phyloP scores from a whole-genome alignment of 1,139 yeast species.

The Yamadazyma oceani region DNA sequence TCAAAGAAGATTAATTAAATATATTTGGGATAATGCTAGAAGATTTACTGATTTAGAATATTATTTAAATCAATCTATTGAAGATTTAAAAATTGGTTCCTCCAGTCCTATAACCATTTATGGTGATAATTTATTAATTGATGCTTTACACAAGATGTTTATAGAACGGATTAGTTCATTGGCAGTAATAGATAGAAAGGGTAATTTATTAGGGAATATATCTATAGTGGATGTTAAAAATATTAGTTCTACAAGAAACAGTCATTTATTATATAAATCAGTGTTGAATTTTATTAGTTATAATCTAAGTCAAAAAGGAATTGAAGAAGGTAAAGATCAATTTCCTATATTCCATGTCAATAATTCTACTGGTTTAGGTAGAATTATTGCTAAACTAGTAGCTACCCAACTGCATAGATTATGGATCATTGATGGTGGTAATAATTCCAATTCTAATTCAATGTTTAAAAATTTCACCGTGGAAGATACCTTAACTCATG shows the following conservation, averaged over 20 bases:
- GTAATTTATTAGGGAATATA: conserved; percentile 81
- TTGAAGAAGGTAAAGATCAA: conserved; percentile 93
- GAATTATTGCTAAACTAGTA: conserved; percentile 90
- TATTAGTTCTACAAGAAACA: conserved; percentile 81
- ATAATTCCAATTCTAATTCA: conserved; percentile 17
- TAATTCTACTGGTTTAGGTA: conserved; percentile 72
- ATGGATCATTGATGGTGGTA: conserved; percentile 77
- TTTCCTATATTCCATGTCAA: conserved; percentile 95
- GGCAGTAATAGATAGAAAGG: conserved; percentile 86
- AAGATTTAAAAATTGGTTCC: conserved; percentile 70
- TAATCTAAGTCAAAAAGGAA: conserved; percentile 82
- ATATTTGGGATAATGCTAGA: conserved; percentile 89
- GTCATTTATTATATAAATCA: conserved; percentile 74
- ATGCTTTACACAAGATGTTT: conserved; percentile 85
- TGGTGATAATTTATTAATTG: conserved; percentile 84
- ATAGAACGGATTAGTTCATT: conserved; percentile 80
- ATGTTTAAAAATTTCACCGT: conserved; percentile 10
- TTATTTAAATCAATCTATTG: conserved; percentile 63
- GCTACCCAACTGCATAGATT: conserved; percentile 93
- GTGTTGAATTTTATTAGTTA: conserved; percentile 87
- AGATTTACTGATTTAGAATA: conserved; percentile 79
- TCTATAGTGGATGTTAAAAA: conserved; percentile 91
- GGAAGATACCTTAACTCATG: conserved; percentile 19
- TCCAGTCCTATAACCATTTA: conserved; percentile 70
- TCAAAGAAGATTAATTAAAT: conserved; percentile 80